A percentile compares a stretch with the other conserved stretches of the same genome.
Evolutionary conservation across 2,329 filamentous ascomycete species (phyloP).

Genomic region (Annulohypoxylon truncatum): DNA sequence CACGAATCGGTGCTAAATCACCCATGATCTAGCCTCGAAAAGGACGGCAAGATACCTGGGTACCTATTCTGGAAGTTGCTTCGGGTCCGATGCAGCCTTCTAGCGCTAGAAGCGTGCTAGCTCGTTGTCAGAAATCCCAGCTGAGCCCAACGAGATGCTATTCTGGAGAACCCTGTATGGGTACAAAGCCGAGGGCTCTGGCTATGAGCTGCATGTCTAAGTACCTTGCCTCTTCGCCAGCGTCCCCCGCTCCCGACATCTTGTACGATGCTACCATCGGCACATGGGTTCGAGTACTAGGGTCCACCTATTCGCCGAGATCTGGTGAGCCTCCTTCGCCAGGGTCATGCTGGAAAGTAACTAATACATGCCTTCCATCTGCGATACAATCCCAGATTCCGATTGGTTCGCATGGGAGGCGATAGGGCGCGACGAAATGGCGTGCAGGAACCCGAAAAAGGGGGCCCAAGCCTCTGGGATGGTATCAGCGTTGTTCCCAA

Average conservation of each 20-base stretch:
- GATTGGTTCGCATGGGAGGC: conserved; percentile 10
- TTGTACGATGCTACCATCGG: conserved; percentile 15
- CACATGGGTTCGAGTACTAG: conserved; percentile 30
- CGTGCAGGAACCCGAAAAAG: conserved; percentile 26
- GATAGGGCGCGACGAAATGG: conserved; percentile 2
- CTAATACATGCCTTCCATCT: conserved; percentile 26
- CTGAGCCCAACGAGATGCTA: conserved; percentile 3
- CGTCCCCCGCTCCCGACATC: conserved; percentile 25
- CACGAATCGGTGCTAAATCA: not conserved
- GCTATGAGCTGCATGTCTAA: conserved; percentile 6
- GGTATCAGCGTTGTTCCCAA: conserved; percentile 8
- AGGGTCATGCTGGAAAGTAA: conserved; percentile 28
- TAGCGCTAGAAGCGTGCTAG: conserved; percentile 21
- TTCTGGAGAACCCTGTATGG: conserved; percentile 34
- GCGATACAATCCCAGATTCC: conserved; percentile 15
- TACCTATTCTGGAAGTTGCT: not conserved
- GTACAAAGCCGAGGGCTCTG: conserved; percentile 32
- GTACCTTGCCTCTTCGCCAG: conserved; percentile 14
- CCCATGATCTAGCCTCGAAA: not conserved
- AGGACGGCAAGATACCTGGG: not conserved
- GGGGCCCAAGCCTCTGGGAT: not conserved
- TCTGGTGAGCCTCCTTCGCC: conserved; percentile 26
- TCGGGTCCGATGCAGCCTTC: conserved; percentile 5
- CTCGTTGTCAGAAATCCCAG: conserved; percentile 10
- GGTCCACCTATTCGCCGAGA: conserved; percentile 34